phyloP scores from a whole-genome alignment of 2,329 filamentous ascomycete genomes.

The Fusarium sp. region DNA sequence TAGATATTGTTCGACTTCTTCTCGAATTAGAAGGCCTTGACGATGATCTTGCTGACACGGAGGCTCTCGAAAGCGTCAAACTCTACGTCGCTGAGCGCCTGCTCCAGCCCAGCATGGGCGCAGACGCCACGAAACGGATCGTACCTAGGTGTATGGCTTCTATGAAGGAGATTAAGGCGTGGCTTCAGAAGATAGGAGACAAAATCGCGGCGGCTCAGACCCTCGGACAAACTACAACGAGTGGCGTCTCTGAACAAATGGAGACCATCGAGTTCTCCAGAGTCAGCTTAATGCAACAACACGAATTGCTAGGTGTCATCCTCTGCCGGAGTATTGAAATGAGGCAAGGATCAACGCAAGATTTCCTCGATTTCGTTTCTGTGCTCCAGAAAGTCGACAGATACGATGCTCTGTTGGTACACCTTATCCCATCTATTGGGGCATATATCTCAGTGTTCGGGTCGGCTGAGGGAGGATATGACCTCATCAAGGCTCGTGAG shows the following conservation, averaged over 20 bases:
- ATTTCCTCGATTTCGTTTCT: conserved; percentile 80
- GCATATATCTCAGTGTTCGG: conserved; percentile 83
- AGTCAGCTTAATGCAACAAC: conserved; percentile 85
- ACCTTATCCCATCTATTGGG: conserved; percentile 85
- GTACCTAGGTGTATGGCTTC: conserved; percentile 80
- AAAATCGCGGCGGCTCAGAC: conserved; percentile 81
- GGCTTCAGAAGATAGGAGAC: conserved; percentile 81
- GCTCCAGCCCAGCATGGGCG: conserved; percentile 51
- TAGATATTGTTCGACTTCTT: conserved; percentile 86
- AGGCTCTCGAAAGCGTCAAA: conserved; percentile 52
- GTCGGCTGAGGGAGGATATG: conserved; percentile 78
- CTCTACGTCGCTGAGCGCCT: conserved; percentile 54
- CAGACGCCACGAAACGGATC: conserved; percentile 68
- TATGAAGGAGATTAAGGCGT: conserved; percentile 82
- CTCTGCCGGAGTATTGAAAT: conserved; percentile 83
- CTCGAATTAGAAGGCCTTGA: conserved; percentile 72
- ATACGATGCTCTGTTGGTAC: conserved; percentile 80
- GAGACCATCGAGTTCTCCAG: conserved; percentile 87
- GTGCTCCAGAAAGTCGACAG: conserved; percentile 78
- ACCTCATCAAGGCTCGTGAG: conserved; percentile 76
- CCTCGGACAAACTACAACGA: conserved; percentile 70
- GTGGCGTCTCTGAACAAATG: conserved; percentile 70
- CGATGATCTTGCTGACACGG: conserved; percentile 64
- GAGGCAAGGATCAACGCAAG: conserved; percentile 75
- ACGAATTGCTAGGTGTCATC: conserved; percentile 88